Evolutionary conservation across 768 basidiomycete species (phyloP).

Genomic region (Porphyrellus cyaneotinctus): DNA sequence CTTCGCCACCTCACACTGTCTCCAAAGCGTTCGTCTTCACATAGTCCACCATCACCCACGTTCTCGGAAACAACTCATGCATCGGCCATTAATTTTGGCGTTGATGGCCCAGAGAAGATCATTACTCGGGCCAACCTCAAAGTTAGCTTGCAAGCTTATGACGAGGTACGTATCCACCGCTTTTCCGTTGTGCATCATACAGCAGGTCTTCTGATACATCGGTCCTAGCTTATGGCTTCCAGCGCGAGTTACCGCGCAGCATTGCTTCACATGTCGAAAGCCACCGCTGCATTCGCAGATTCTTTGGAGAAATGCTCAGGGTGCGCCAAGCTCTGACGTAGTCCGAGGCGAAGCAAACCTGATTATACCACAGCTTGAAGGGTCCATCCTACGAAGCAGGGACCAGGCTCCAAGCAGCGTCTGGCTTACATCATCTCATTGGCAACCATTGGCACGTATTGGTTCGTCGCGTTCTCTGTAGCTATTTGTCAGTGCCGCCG

Average conservation of each 20-base stretch:
- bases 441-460: conserved; percentile 92
- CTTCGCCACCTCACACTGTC: conserved; percentile 52
- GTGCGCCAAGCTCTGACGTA: conserved; percentile 39
- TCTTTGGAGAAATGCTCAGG: conserved; percentile 81
- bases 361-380: conserved; percentile 50
- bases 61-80: conserved; percentile 78
- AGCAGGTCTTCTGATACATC: conserved; percentile 16
- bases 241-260: conserved; percentile 80
- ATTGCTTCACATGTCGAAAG: conserved; percentile 75
- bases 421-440: conserved; percentile 87
- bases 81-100: conserved; percentile 73
- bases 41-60: conserved; percentile 75
- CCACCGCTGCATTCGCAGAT: conserved; percentile 80
- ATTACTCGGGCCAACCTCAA: conserved; percentile 79
- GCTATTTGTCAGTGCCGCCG: background rate
- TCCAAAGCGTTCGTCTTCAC: conserved; percentile 43
- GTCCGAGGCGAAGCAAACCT: background rate
- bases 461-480: conserved; percentile 42
- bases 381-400: conserved; percentile 78
- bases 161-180: conserved; percentile 53
- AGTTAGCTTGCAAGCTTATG: conserved; percentile 72
- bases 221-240: conserved; percentile 62
- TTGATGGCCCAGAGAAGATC: conserved; percentile 72
- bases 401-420: conserved; percentile 77
- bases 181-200: background rate